Conservation (phyloP, 495 filamentous ascomycete genomes). For the Lasiosphaeria ovina region DNA sequence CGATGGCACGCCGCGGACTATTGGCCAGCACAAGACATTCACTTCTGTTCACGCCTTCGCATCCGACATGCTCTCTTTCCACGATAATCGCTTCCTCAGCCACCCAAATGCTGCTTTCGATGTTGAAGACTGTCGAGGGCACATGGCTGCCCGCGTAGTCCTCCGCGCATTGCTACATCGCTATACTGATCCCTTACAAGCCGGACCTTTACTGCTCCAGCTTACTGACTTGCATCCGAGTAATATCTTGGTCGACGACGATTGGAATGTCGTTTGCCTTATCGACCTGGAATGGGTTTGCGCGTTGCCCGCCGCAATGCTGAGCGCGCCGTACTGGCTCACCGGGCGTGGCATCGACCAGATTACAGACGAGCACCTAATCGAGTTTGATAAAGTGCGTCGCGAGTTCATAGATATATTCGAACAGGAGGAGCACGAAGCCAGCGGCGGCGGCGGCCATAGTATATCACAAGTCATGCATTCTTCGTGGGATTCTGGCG, state of each 20-base stretch:
- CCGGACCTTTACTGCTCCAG: constrained; percentile 23
- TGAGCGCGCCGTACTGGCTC: constrained; percentile 33
- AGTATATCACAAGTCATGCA: constrained; percentile 15
- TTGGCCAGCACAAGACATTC: constrained; percentile 29
- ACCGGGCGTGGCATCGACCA: constrained; percentile 26
- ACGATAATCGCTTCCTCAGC: constrained; percentile 31
- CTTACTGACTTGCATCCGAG: constrained; percentile 25
- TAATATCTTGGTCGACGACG: constrained; percentile 40
- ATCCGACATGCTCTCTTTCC: constrained; percentile 28
- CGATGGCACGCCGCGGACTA: constrained; percentile 28
- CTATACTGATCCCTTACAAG: constrained; percentile 19
- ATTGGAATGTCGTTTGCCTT: constrained; percentile 26
- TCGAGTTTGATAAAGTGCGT: constrained; percentile 11
- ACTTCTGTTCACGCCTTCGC: constrained; percentile 24
- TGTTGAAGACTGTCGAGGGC: constrained; percentile 23
- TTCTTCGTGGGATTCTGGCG: constrained; percentile 18
- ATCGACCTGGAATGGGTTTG: constrained; percentile 30
- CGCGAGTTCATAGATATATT: constrained; percentile 22
- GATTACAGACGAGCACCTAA: constrained; percentile 10
- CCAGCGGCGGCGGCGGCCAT: not conserved
- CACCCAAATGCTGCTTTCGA: constrained; percentile 31
- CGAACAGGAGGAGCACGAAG: constrained; percentile 15
- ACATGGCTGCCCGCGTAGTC: constrained; percentile 30
- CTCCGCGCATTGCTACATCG: constrained; percentile 27
- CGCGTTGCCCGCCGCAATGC: constrained; percentile 26